Evolutionary conservation across 306 rosid species (phyloP).

Genomic region (Cucumis cinereus): DNA sequence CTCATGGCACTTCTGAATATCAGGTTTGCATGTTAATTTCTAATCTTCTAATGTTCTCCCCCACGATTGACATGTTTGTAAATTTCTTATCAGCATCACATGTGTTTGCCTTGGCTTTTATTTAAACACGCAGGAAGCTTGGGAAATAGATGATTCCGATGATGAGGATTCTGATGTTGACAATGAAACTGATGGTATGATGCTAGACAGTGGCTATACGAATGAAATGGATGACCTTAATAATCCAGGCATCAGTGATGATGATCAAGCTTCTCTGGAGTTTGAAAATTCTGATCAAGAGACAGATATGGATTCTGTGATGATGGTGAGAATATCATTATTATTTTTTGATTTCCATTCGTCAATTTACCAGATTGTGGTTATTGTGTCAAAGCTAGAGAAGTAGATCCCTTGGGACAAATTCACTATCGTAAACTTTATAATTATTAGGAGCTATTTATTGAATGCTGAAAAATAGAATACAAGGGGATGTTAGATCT

Average conservation of each 20-base stretch:
- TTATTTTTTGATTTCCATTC: background rate
- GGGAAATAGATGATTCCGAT: constrained; percentile 65
- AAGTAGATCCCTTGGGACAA: background rate
- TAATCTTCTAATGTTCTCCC: background rate
- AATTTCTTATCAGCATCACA: background rate
- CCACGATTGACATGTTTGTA: background rate
- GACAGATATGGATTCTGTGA: constrained; percentile 68
- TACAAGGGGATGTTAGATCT: background rate
- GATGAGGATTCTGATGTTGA: constrained; percentile 41
- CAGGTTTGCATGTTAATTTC: constrained; percentile 38
- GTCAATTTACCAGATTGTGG: background rate
- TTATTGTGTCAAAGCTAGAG: background rate
- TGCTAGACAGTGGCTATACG: constrained; percentile 45
- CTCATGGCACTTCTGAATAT: constrained; percentile 86
- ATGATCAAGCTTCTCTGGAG: constrained; percentile 40
- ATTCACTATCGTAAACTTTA: background rate
- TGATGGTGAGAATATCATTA: constrained; percentile 56
- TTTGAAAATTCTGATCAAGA: constrained; percentile 64
- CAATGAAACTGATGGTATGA: constrained; percentile 58
- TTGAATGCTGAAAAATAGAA: background rate
- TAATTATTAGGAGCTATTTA: background rate
- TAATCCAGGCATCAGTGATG: constrained; percentile 43
- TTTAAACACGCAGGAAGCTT: constrained; percentile 49
- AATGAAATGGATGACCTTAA: constrained; percentile 21
- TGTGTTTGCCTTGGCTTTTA: background rate